These are phyloP conservation scores for Cyberlindnera suaveolens DNA, from an alignment of 805 yeast genomes.

Conservation along the genomic window DNA sequence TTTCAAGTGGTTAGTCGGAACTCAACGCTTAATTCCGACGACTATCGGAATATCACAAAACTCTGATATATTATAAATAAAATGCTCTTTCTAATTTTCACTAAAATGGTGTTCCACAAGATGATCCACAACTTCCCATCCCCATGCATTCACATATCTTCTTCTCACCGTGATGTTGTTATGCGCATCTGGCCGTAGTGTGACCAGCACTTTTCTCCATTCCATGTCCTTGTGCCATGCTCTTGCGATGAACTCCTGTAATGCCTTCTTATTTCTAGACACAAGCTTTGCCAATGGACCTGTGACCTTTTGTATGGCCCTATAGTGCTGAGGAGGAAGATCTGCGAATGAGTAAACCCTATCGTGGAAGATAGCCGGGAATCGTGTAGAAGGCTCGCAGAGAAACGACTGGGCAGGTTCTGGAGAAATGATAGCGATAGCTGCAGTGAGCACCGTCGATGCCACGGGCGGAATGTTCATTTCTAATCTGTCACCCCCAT, in stretches of 20 bases:
- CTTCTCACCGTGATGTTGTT: constrained; percentile 88
- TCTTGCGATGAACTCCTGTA: constrained; percentile 73
- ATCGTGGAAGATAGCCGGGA: constrained; percentile 74
- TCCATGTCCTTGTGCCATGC: constrained; percentile 77
- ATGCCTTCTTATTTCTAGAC: constrained; percentile 10
- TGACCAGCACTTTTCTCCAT: constrained; percentile 90
- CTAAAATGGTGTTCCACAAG: constrained; percentile 50
- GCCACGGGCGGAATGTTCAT: constrained; percentile 59
- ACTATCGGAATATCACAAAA: too few relatives aligned
- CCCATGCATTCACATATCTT: constrained; percentile 86
- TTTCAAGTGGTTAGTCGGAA: too few relatives aligned
- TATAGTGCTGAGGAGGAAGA: constrained; percentile 50
- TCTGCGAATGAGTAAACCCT: constrained; percentile 61
- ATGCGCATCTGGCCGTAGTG: constrained; percentile 88
- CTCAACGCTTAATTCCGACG: too few relatives aligned
- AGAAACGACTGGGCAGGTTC: constrained; percentile 64
- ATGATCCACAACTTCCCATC: constrained; percentile 91
- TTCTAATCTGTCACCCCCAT: constrained; percentile 11
- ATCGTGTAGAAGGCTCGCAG: constrained; percentile 59
- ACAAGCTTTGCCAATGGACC: constrained; percentile 1
- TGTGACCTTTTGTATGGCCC: neutral
- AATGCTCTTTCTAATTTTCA: neutral
- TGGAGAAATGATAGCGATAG: constrained; percentile 74
- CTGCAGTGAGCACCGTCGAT: constrained; percentile 72
- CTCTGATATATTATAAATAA: neutral